Base-by-base conservation (phyloP, 176 grass and related monocot species). In the Carex kokanica region DNA sequence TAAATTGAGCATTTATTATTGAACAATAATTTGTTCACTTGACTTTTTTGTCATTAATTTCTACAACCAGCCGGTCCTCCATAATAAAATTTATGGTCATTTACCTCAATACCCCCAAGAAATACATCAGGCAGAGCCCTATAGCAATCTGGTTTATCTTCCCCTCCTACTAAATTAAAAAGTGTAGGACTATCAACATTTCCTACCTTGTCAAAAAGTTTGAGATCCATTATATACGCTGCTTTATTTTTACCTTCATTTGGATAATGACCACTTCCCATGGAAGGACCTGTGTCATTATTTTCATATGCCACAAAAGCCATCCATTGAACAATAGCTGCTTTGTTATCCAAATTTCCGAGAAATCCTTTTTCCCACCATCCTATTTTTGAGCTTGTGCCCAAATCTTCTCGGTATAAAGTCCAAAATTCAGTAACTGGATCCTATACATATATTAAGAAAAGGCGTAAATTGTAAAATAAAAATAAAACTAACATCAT, bases 221-320 rank as follows among this genome's bases (percentile, higher is more conserved):
- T 24, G 15, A 81, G 18, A 15, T 81, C 54, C 18, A 17, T 38
- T 9, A 81, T 14, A 43, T 71, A 83, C 1, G 81, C 60, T 52
- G 60, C 81, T 20, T 71, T 83, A 1, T 70, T 55, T 6, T 32
- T 32, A 6, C 63, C 81, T 53, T 69, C 41, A 2, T 8, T 16
- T 8, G 79, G 15, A 64, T 20, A 59, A 64, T 81, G 52, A 10
- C 79, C 79, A 1, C 79, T 81, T 53, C 79, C 81, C 79, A 81
- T 81, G 0, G 79, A 2, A 63, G 79, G 79, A 81, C 51, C 55
- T 1, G 27, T 17, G 17, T 45, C 14, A 53, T 5, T 20, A 1
- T 20, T 16, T 5, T 2, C 0, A 64, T 27, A 59, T 6, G 4
- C 4, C 0, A 64, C 79, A 20, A 7, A 41, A 15, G 56, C 14